phyloP scores from a whole-genome alignment of 2,329 filamentous ascomycete genomes.

The Didymella sp. region DNA sequence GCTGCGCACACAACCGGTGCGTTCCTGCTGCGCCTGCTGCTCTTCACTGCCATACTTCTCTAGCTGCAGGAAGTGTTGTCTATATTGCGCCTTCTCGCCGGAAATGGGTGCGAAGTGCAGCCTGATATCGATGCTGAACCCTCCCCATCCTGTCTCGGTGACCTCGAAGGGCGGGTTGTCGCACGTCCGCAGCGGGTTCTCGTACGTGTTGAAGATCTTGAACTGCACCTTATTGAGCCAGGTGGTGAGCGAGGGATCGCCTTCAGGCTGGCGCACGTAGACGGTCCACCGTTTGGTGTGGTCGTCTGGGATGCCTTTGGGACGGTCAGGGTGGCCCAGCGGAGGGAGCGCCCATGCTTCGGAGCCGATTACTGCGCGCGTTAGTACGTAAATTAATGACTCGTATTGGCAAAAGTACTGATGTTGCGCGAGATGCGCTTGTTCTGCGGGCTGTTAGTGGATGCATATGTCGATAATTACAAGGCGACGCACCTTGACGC shows the following conservation, averaged over 20 bases:
- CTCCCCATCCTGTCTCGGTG: constrained; percentile 94
- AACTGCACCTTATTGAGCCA: constrained; percentile 98
- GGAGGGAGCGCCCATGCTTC: constrained; percentile 69
- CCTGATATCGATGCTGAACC: constrained; percentile 96
- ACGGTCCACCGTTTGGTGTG: constrained; percentile 98
- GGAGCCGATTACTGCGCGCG: constrained; percentile 56
- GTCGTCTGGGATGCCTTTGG: constrained; percentile 78
- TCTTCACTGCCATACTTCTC: constrained; percentile 81
- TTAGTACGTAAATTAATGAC: constrained; percentile 37
- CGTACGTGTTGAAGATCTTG: constrained; percentile 96
- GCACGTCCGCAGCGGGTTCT: constrained; percentile 78
- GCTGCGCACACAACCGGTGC: constrained; percentile 68
- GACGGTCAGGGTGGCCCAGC: constrained; percentile 66
- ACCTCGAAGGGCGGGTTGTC: constrained; percentile 85
- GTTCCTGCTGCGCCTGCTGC: constrained; percentile 66
- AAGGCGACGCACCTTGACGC: constrained; percentile 52
- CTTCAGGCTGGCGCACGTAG: constrained; percentile 88
- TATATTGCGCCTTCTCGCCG: constrained; percentile 91
- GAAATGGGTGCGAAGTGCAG: constrained; percentile 89
- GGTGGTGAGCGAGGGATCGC: constrained; percentile 84
- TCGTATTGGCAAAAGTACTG: constrained; percentile 28
- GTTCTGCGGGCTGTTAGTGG: constrained; percentile 37
- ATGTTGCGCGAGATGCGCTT: constrained; percentile 52
- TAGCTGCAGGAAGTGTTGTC: constrained; percentile 90
- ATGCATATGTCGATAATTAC: neutral